phyloP scores from a whole-genome alignment of 257 asterid genomes.

The Voacanga thouarsii region DNA sequence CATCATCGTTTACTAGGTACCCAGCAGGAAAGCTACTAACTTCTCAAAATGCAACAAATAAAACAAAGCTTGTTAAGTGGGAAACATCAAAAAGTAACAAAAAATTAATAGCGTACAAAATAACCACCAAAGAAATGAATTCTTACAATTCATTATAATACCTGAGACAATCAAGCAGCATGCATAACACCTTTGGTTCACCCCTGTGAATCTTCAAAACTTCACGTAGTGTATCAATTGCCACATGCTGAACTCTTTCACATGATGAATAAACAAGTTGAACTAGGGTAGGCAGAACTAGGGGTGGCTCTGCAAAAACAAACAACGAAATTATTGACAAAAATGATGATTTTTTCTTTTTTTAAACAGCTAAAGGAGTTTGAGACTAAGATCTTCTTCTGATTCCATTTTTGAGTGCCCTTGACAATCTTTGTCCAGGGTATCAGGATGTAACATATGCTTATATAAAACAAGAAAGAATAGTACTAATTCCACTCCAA shows the following conservation, averaged over 20 bases:
- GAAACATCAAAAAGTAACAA: no score
- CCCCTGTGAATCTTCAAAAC: constrained; percentile 63
- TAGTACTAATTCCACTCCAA: background rate
- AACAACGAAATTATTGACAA: constrained; percentile 15
- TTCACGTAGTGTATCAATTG: constrained; percentile 45
- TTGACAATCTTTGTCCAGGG: background rate
- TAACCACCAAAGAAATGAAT: background rate
- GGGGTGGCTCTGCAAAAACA: constrained; percentile 57
- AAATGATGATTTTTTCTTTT: background rate
- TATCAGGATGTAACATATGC: background rate
- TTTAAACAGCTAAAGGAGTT: background rate
- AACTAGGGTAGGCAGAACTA: constrained; percentile 66
- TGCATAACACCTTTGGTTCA: constrained; percentile 60
- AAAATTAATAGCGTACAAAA: no score
- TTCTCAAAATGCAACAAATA: no score
- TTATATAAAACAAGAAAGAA: background rate
- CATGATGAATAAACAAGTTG: constrained; percentile 48
- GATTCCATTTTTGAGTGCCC: background rate
- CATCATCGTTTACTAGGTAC: background rate
- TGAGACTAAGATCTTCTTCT: background rate
- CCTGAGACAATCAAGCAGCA: constrained; percentile 84
- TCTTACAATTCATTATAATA: constrained; percentile 20
- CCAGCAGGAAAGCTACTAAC: no score
- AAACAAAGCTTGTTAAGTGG: no score
- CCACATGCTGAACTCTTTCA: constrained; percentile 41